Percentiles rank a stretch among this genome's conserved stretches.
Evolutionary conservation across 768 basidiomycete genomes (phyloP).

Genomic region (Fomitopsis pulvina): DNA sequence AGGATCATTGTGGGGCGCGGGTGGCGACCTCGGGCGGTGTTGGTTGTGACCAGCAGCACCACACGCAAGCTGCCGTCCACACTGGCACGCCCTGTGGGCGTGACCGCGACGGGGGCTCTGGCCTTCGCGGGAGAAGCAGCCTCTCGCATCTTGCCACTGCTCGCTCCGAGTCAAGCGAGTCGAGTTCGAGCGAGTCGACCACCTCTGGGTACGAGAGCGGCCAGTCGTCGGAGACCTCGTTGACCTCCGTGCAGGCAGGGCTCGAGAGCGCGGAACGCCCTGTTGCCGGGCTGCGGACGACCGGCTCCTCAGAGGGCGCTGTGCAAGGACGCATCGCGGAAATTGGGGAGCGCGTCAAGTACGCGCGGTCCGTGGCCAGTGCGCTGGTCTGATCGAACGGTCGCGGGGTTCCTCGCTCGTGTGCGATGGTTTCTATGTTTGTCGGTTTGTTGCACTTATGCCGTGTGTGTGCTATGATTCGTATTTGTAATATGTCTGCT

Average conservation of each 20-base stretch:
- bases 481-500: background rate
- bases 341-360: slow-evolving; percentile 11
- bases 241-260: background rate
- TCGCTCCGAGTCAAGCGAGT: background rate
- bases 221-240: background rate
- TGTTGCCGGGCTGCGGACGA: background rate
- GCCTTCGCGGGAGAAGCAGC: background rate
- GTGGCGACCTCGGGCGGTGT: too few species aligned
- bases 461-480: background rate
- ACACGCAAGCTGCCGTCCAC: background rate
- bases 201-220: background rate
- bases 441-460: background rate
- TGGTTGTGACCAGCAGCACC: background rate
- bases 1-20: too few species aligned
- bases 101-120: background rate
- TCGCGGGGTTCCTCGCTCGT: background rate
- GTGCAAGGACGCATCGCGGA: slow-evolving; percentile 15
- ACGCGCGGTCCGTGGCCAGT: slow-evolving; percentile 1
- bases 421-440: background rate
- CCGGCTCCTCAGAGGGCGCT: slow-evolving; percentile 5
- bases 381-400: slow-evolving; percentile 2
- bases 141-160: background rate
- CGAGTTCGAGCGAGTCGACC: background rate
- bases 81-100: background rate
- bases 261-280: background rate